phyloP scores from a whole-genome alignment of 2,329 filamentous ascomycete genomes.

The Aspergillus bombycis region DNA sequence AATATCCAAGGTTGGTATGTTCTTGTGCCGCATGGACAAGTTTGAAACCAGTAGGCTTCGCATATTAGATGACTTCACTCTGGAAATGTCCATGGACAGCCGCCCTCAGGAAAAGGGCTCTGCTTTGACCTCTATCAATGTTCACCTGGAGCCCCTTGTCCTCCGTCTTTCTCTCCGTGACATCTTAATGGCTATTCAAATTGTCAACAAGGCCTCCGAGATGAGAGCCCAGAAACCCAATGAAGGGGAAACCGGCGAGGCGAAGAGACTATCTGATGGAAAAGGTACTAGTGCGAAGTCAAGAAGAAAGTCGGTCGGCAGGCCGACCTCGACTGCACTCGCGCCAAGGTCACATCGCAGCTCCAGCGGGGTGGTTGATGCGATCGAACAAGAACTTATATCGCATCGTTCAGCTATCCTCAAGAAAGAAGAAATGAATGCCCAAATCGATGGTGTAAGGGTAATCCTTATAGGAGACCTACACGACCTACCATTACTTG shows the following conservation, averaged over 20 bases:
- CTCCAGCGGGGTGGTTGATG: slow-evolving; percentile 47
- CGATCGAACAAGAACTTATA: slow-evolving; percentile 40
- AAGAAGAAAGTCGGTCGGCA: slow-evolving; percentile 54
- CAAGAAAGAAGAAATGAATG: slow-evolving; percentile 78
- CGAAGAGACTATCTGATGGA: slow-evolving; percentile 53
- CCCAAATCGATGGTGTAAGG: slow-evolving; percentile 83
- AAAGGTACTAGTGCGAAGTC: slow-evolving; percentile 39
- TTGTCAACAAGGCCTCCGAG: slow-evolving; percentile 86
- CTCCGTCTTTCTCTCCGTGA: slow-evolving; percentile 88
- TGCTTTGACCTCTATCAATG: slow-evolving; percentile 74
- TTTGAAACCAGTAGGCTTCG: slow-evolving; percentile 89
- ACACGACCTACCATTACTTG: slow-evolving; percentile 92
- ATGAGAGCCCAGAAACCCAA: slow-evolving; percentile 63
- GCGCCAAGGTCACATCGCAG: slow-evolving; percentile 48
- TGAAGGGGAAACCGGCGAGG: slow-evolving; percentile 56
- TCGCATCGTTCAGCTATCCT: slow-evolving; percentile 56
- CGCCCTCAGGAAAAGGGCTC: slow-evolving; percentile 62
- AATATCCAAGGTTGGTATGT: slow-evolving; percentile 95
- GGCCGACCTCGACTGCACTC: slow-evolving; percentile 47
- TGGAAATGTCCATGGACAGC: slow-evolving; percentile 85
- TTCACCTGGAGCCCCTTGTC: slow-evolving; percentile 89
- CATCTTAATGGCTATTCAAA: slow-evolving; percentile 91
- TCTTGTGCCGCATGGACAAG: slow-evolving; percentile 95
- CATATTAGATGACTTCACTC: slow-evolving; percentile 94
- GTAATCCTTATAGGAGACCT: slow-evolving; percentile 93